A percentile compares a stretch with the other conserved stretches of the same genome.
Evolutionary conservation across 2,329 filamentous ascomycete species (phyloP).

Genomic region (Colletotrichum phormii): DNA sequence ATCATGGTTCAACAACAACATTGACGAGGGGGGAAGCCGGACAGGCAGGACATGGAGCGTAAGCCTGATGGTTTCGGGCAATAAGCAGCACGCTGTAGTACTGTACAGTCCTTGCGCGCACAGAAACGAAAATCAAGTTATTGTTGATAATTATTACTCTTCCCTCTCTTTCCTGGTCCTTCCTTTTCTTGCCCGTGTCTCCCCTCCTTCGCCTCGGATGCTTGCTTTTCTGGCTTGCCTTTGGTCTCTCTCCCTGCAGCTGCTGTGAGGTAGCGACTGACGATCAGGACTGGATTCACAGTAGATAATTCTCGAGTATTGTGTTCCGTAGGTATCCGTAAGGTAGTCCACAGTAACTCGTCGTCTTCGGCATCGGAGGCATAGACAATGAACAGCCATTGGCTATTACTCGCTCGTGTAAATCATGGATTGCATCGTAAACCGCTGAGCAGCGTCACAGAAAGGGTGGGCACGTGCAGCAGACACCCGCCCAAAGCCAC

Average conservation of each 20-base stretch:
- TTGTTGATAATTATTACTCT: slow-evolving; percentile 15
- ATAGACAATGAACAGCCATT: not conserved
- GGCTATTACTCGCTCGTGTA: slow-evolving; percentile 12
- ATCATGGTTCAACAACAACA: slow-evolving; percentile 22
- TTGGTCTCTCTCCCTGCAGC: slow-evolving; percentile 21
- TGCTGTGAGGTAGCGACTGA: not conserved
- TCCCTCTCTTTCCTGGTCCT: not conserved
- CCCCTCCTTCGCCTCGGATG: not conserved
- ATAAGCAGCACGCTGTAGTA: not conserved
- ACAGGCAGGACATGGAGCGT: not conserved
- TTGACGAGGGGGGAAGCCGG: not conserved
- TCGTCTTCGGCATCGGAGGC: not conserved
- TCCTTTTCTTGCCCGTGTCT: not conserved
- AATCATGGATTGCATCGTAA: not conserved
- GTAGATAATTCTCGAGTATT: not conserved
- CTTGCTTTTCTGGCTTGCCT: slow-evolving; percentile 24
- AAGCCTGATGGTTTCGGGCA: not conserved
- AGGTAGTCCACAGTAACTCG: not conserved
- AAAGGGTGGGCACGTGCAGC: slow-evolving; percentile 35
- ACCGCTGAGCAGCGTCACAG: slow-evolving; percentile 25
- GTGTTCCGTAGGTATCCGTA: not conserved
- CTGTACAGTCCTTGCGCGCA: not conserved
- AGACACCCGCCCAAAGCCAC: slow-evolving; percentile 15
- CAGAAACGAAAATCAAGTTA: slow-evolving; percentile 6
- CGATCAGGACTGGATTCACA: not conserved